Conservation (phyloP, 139 green algal genomes). For the Chlorella sp. region DNA sequence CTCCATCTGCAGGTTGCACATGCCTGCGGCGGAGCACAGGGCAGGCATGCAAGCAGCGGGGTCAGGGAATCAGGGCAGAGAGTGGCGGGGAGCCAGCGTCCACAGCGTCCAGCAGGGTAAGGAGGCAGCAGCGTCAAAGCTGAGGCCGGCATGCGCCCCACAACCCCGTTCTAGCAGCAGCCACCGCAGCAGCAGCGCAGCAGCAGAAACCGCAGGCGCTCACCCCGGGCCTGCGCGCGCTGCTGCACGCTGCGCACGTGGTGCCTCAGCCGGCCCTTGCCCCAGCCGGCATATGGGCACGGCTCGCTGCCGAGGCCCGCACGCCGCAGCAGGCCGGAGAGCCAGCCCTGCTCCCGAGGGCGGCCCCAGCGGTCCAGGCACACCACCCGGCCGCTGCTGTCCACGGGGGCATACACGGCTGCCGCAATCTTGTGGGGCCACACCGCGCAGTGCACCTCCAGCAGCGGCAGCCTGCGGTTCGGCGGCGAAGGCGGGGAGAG, state of each 20-base stretch:
- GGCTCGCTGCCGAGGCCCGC: background rate
- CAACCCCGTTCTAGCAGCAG: background rate
- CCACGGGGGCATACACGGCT: constrained; percentile 1
- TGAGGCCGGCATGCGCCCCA: background rate
- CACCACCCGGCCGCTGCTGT: background rate
- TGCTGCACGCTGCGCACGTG: constrained; percentile 2
- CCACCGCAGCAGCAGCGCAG: no score
- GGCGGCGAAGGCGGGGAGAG: background rate
- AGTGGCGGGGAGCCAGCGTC: no score
- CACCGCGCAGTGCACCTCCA: constrained; percentile 19
- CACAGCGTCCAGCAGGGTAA: no score
- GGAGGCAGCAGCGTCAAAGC: no score
- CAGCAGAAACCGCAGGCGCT: no score
- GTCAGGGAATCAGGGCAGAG: no score
- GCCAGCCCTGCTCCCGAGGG: background rate
- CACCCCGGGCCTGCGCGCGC: background rate
- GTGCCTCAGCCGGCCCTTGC: background rate
- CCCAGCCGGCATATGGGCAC: constrained; percentile 2
- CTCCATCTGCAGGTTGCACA: constrained; percentile 21
- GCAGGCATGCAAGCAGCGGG: background rate
- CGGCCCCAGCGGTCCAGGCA: background rate
- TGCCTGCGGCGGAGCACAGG: background rate
- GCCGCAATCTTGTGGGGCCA: constrained; percentile 24
- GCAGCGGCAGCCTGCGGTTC: constrained; percentile 12
- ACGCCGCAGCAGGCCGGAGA: background rate